These are phyloP conservation scores for Ophiostoma pallidulum DNA, from an alignment of 2,329 filamentous ascomycete genomes.

Conservation along the genomic window DNA sequence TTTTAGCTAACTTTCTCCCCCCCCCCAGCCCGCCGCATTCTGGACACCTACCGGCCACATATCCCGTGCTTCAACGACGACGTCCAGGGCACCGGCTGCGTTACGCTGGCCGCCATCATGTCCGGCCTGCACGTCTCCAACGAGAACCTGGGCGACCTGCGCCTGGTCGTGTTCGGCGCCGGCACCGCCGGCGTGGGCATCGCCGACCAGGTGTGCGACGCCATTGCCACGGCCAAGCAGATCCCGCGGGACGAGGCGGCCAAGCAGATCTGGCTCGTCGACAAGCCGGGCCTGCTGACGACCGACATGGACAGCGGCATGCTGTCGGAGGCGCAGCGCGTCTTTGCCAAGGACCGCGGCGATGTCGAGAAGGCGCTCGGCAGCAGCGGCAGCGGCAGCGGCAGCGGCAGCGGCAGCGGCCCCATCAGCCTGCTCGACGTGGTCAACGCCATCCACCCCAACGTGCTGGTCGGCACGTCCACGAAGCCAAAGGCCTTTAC, in stretches of 20 bases:
- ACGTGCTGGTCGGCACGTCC: constrained; percentile 76
- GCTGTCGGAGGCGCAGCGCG: constrained; percentile 53
- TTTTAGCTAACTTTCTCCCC: too few species aligned
- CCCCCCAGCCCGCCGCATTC: constrained; percentile 61
- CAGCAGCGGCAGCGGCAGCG: too few species aligned
- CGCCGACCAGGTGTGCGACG: constrained; percentile 73
- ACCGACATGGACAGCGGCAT: constrained; percentile 35
- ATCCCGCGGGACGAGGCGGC: constrained; percentile 65
- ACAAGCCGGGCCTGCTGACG: constrained; percentile 70
- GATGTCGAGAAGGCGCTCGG: constrained; percentile 56
- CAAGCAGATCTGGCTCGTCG: constrained; percentile 74
- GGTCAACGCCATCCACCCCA: constrained; percentile 62
- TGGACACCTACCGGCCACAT: constrained; percentile 63
- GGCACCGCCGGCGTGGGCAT: constrained; percentile 80
- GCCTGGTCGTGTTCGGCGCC: constrained; percentile 68
- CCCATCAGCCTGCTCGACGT: constrained; percentile 47
- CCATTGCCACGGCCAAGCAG: constrained; percentile 58
- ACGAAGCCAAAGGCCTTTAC: constrained; percentile 71
- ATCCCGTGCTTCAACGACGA: constrained; percentile 88
- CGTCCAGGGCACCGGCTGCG: constrained; percentile 70
- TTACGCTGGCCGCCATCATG: constrained; percentile 75
- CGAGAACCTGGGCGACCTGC: constrained; percentile 56
- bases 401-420: background rate
- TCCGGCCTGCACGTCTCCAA: constrained; percentile 62
- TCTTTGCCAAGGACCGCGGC: constrained; percentile 53